phyloP scores from a whole-genome alignment of 75 land plant genomes.

The Chamaecyparis obtusa region DNA sequence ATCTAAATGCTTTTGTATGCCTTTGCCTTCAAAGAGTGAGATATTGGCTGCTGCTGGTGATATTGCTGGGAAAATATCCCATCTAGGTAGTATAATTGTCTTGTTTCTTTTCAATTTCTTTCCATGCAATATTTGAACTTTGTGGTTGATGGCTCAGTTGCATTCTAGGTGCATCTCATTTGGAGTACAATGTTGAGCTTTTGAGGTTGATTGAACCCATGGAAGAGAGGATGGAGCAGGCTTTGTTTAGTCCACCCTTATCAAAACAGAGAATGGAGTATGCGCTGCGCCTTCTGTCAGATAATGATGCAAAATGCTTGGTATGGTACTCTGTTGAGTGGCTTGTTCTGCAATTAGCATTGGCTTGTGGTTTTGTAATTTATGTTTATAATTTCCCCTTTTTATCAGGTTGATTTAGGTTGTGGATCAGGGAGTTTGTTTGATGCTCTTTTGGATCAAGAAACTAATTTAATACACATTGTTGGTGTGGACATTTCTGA shows the following conservation, averaged over 20 bases:
- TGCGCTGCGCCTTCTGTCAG: conserved; percentile 64
- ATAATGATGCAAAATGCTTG: conserved; percentile 64
- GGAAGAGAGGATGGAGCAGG: conserved; percentile 96
- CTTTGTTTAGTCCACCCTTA: conserved; percentile 88
- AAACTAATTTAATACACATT: conserved; percentile 59
- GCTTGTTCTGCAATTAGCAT: neutral
- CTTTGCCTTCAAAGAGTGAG: conserved; percentile 36
- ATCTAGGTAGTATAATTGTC: conserved; percentile 27
- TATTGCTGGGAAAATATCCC: conserved; percentile 18
- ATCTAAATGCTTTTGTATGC: conserved; percentile 34
- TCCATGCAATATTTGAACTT: neutral
- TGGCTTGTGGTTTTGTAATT: neutral
- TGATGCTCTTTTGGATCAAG: conserved; percentile 60
- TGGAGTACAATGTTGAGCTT: conserved; percentile 68
- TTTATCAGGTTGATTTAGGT: conserved; percentile 87
- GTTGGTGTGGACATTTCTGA: conserved; percentile 90
- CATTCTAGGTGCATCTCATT: conserved; percentile 43
- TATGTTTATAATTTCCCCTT: conserved; percentile 4
- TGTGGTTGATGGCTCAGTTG: conserved; percentile 15
- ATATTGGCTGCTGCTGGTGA: conserved; percentile 61
- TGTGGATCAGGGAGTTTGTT: conserved; percentile 98
- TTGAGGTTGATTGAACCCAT: conserved; percentile 71
- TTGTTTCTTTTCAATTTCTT: neutral
- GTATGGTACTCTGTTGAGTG: conserved; percentile 33
- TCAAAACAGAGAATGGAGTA: conserved; percentile 93